Percentiles rank a stretch among this genome's conserved stretches.
phyloP scores from a whole-genome alignment of 2,329 filamentous ascomycete species.

The Basipetospora chlamydospora region DNA sequence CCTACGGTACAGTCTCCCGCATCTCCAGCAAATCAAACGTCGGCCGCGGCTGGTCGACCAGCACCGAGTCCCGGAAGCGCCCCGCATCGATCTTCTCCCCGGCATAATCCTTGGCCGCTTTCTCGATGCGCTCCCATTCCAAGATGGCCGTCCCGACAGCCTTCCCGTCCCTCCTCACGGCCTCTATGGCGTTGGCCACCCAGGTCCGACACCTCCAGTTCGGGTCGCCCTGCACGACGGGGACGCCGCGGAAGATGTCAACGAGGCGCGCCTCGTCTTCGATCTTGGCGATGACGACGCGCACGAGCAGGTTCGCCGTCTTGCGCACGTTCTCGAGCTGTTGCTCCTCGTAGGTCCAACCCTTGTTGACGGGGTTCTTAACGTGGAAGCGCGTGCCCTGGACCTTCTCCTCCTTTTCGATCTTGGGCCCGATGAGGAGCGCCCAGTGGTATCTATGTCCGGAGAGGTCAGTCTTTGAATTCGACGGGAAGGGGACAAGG shows the following conservation, averaged over 20 bases:
- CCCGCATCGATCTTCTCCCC: conserved; percentile 15
- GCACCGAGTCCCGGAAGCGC: conserved; percentile 9
- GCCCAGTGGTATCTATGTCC: conserved; percentile 19
- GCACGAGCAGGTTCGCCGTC: conserved; percentile 19
- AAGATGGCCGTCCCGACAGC: conserved; percentile 21
- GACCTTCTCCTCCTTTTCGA: conserved; percentile 10
- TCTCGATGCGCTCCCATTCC: conserved; percentile 22
- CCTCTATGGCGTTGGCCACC: conserved; percentile 19
- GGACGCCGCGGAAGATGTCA: conserved; percentile 16
- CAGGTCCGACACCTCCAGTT: conserved; percentile 25
- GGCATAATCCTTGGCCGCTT: conserved; percentile 19
- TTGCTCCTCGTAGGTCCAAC: conserved; percentile 16
- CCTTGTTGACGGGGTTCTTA: conserved; percentile 11
- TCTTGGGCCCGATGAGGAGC: conserved; percentile 17
- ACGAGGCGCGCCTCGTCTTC: conserved; percentile 17
- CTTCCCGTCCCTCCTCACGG: conserved; percentile 19
- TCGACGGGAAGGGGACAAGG: too few species aligned
- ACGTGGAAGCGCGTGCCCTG: conserved; percentile 19
- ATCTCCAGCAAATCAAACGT: conserved; percentile 15
- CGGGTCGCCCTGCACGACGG: conserved; percentile 19
- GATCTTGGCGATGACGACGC: conserved; percentile 24
- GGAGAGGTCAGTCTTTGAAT: too few species aligned
- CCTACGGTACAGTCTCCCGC: conserved; percentile 14
- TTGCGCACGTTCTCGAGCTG: conserved; percentile 9
- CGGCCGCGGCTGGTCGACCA: conserved; percentile 13